Conservation (phyloP, 495 filamentous ascomycete species). For the Daldinia childiae region DNA sequence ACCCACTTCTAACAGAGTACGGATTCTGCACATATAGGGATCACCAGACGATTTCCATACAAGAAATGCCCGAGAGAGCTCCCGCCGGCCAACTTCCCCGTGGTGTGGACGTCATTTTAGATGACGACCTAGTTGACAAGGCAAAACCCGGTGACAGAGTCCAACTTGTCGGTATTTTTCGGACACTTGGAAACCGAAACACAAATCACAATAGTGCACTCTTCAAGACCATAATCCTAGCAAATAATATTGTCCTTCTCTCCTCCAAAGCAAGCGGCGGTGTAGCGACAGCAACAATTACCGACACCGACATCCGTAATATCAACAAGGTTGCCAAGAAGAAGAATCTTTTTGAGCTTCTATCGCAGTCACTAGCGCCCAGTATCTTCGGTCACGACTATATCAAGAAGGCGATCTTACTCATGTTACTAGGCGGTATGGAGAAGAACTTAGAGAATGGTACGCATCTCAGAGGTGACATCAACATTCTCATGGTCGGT, state of each 20-base stretch:
- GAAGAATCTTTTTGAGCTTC: conserved; percentile 88
- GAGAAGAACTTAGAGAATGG: conserved; percentile 99
- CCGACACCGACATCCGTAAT: conserved; percentile 97
- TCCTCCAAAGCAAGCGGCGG: conserved; percentile 97
- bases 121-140: conserved; percentile 95
- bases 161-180: conserved; percentile 92
- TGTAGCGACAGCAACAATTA: conserved; percentile 89
- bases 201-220: conserved; percentile 84
- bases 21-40: conserved; percentile 95
- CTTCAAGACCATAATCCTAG: conserved; percentile 91
- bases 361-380: conserved; percentile 96
- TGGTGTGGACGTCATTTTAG: conserved; percentile 96
- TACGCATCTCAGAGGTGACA: conserved; percentile 96
- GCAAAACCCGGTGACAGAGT: conserved; percentile 96
- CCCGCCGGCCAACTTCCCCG: conserved; percentile 95
- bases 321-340: conserved; percentile 99
- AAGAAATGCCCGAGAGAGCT: conserved; percentile 98
- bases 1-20: conserved; percentile 89
- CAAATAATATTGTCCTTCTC: conserved; percentile 93
- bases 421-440: conserved; percentile 97
- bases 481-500: conserved; percentile 99
- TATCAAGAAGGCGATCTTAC: conserved; percentile 96
- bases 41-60: conserved; percentile 97
- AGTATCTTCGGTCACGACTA: conserved; percentile 98
- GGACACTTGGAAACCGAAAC: conserved; percentile 93